Evolutionary conservation across 1,139 yeast species (phyloP).

Genomic region (Saccharomyces hybrid): DNA sequence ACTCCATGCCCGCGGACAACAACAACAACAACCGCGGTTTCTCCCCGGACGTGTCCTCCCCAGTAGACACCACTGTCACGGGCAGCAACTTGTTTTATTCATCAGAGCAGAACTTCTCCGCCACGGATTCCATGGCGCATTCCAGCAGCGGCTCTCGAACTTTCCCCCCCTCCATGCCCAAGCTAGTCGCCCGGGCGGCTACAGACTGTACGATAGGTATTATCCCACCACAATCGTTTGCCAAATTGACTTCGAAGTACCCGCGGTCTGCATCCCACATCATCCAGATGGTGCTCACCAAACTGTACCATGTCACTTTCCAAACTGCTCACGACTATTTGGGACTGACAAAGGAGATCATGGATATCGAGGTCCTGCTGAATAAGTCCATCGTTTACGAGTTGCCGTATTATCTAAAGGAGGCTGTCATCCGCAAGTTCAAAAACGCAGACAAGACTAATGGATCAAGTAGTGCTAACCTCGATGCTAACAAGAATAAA

Average conservation of each 20-base stretch:
- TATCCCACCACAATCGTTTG: slow-evolving; percentile 79
- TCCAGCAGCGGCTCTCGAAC: not conserved
- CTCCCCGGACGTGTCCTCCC: not conserved
- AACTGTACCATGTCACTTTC: slow-evolving; percentile 83
- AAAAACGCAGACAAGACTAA: slow-evolving; percentile 9
- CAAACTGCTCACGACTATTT: slow-evolving; percentile 82
- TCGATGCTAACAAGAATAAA: slow-evolving; percentile 1
- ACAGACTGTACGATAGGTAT: slow-evolving; percentile 76
- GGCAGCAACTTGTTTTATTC: not conserved
- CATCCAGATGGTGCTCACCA: slow-evolving; percentile 82
- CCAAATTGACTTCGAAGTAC: slow-evolving; percentile 60
- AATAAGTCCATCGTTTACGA: slow-evolving; percentile 45
- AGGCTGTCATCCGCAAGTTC: slow-evolving; percentile 47
- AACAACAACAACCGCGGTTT: not conserved
- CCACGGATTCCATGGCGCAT: slow-evolving; percentile 1
- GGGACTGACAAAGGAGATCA: slow-evolving; percentile 75
- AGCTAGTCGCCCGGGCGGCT: slow-evolving; percentile 36
- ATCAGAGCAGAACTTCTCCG: not conserved
- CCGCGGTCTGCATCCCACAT: slow-evolving; percentile 92
- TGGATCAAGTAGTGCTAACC: not conserved
- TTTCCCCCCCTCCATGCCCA: slow-evolving; percentile 21
- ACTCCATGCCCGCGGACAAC: not conserved
- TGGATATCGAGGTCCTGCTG: slow-evolving; percentile 64
- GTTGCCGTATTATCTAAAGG: slow-evolving; percentile 53
- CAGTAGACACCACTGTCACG: not conserved